Conservation (phyloP, 352 stramenopile genomes). For the Globisporangium cystogenes region DNA sequence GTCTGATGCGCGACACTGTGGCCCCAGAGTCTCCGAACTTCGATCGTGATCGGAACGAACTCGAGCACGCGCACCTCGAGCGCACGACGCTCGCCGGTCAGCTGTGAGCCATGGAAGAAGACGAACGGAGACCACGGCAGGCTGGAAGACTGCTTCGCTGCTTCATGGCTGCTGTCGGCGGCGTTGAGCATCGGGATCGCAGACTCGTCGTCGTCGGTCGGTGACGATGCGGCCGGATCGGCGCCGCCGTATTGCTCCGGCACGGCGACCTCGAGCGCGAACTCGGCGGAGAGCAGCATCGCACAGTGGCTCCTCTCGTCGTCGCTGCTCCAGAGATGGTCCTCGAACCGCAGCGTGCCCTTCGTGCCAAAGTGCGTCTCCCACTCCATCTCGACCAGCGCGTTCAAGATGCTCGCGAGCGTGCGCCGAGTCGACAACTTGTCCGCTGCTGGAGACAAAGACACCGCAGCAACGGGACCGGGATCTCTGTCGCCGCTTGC, state of each 20-base stretch:
- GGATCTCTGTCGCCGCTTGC: not conserved
- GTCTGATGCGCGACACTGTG: not conserved
- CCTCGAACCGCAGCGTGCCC: conserved; percentile 18
- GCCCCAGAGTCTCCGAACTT: conserved; percentile 1
- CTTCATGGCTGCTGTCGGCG: not conserved
- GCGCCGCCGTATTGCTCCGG: not conserved
- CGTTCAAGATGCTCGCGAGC: conserved; percentile 27
- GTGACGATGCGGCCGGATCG: not conserved
- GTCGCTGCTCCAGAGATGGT: conserved; percentile 9
- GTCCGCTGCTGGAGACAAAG: not conserved
- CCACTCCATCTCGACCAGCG: conserved; percentile 41
- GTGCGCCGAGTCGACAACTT: not conserved
- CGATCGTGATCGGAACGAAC: conserved; percentile 9
- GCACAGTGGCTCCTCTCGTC: not conserved
- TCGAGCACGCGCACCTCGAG: conserved; percentile 9
- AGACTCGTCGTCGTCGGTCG: not conserved
- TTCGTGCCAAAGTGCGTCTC: conserved; percentile 45
- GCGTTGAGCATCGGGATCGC: conserved; percentile 5
- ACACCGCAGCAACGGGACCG: not conserved
- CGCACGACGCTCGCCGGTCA: not conserved
- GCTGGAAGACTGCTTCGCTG: not conserved
- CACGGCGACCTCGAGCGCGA: conserved; percentile 27
- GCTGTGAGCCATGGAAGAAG: conserved; percentile 9
- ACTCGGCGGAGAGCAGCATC: conserved; percentile 19
- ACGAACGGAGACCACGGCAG: conserved; percentile 8